These are phyloP conservation scores for Wickerhamomyces sp. DNA, from an alignment of 1,139 yeast species.

Conservation along the genomic window DNA sequence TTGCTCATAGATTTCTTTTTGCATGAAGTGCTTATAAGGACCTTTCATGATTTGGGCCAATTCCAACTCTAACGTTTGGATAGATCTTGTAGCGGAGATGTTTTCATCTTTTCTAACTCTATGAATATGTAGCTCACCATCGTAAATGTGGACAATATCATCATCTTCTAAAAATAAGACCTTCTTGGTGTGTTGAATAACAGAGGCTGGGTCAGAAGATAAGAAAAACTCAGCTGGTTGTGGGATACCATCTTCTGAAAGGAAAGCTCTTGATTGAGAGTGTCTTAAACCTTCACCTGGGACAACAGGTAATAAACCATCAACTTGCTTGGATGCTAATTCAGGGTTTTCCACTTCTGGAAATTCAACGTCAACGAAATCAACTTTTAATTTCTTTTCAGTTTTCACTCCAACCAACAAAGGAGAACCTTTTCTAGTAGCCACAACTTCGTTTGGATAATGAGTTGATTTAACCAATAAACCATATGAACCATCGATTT, in stretches of 20 bases:
- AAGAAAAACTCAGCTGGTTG: conserved; percentile 94
- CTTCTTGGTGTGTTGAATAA: conserved; percentile 93
- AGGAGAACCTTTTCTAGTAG: conserved; percentile 98
- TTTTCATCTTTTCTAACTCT: conserved; percentile 91
- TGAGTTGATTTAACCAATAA: conserved; percentile 85
- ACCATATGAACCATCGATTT: conserved; percentile 97
- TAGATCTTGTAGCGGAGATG: conserved; percentile 88
- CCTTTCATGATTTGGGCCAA: conserved; percentile 98
- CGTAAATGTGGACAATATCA: conserved; percentile 96
- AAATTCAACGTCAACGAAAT: conserved; percentile 97
- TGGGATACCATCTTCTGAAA: conserved; percentile 87
- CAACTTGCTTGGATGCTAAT: conserved; percentile 22
- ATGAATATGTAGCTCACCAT: conserved; percentile 97
- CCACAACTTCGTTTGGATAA: conserved; percentile 94
- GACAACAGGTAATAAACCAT: conserved; percentile 21
- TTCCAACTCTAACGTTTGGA: conserved; percentile 96
- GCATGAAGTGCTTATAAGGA: conserved; percentile 94
- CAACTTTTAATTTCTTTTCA: conserved; percentile 91
- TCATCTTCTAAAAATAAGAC: conserved; percentile 96
- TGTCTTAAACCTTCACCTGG: conserved; percentile 55
- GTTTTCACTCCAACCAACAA: conserved; percentile 96
- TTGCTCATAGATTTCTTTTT: conserved; percentile 97
- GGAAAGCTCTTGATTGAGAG: conserved; percentile 89
- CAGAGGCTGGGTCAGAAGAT: conserved; percentile 98
- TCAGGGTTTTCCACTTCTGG: conserved; percentile 48